phyloP scores from a whole-genome alignment of 163 green algal genomes.

The Coccomyxa subellipsoidea region DNA sequence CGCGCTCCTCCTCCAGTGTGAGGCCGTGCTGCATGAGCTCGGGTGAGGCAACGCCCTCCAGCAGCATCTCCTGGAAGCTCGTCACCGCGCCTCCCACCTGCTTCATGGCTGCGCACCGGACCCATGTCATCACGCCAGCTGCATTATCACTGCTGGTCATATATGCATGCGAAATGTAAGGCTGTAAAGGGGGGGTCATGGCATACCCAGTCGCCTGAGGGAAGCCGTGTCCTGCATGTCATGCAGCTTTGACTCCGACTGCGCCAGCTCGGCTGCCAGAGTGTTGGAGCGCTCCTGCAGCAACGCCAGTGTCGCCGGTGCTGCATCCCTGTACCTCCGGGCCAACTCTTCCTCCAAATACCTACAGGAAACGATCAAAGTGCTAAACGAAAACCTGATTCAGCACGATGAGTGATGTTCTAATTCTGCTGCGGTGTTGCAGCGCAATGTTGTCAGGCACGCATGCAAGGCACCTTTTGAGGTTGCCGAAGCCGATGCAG shows the following conservation, averaged over 20 bases:
- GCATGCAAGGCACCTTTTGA: conserved; percentile 62
- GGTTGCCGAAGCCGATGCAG: conserved; percentile 83
- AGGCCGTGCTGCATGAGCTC: conserved; percentile 80
- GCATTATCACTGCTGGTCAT: not conserved
- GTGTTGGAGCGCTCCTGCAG: conserved; percentile 65
- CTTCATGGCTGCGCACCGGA: conserved; percentile 58
- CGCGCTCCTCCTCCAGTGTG: conserved; percentile 80
- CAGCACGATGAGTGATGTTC: too few species aligned
- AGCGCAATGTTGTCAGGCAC: not conserved
- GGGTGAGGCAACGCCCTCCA: conserved; percentile 65
- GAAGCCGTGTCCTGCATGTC: conserved; percentile 71
- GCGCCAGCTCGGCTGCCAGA: conserved; percentile 64
- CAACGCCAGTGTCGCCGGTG: conserved; percentile 77
- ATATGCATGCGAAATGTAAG: not conserved
- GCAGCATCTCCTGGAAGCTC: conserved; percentile 52
- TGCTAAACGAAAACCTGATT: too few species aligned
- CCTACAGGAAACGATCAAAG: conserved; percentile 47
- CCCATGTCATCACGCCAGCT: not conserved
- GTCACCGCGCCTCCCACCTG: conserved; percentile 43
- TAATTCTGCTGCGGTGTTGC: too few species aligned
- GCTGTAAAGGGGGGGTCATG: not conserved
- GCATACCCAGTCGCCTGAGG: conserved; percentile 56
- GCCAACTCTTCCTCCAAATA: conserved; percentile 84
- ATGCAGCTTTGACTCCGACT: conserved; percentile 46
- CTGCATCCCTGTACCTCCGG: conserved; percentile 76